Percentiles rank a stretch among this genome's conserved stretches.
phyloP scores from a whole-genome alignment of 2,329 filamentous ascomycete species.

The Aciculosporium take region DNA sequence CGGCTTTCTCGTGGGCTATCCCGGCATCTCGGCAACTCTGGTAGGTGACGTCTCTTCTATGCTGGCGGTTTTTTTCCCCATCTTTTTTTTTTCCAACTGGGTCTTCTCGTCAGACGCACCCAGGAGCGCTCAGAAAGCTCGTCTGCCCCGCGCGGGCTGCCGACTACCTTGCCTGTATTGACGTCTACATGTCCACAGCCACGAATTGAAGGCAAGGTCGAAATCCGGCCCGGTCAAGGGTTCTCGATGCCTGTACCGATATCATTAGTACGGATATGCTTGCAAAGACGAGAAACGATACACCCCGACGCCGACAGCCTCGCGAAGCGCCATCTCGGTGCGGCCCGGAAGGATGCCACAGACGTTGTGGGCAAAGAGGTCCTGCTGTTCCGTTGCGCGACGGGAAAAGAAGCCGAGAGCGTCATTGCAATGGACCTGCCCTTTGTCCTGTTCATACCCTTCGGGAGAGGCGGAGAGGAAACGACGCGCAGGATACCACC shows the following conservation, averaged over 20 bases:
- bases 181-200: slow-evolving; percentile 41
- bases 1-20: slow-evolving; percentile 92
- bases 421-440: slow-evolving; percentile 94
- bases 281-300: slow-evolving; percentile 89
- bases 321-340: slow-evolving; percentile 79
- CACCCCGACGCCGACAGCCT: slow-evolving; percentile 91
- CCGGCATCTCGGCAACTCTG: slow-evolving; percentile 91
- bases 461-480: slow-evolving; percentile 80
- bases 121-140: neutral
- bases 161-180: neutral
- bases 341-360: slow-evolving; percentile 76
- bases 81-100: slow-evolving; percentile 3
- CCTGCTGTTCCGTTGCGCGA: slow-evolving; percentile 72
- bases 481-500: slow-evolving; percentile 80
- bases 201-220: slow-evolving; percentile 93
- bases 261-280: slow-evolving; percentile 84
- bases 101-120: neutral
- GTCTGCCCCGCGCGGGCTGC: neutral
- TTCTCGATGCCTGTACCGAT: slow-evolving; percentile 80
- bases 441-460: slow-evolving; percentile 95
- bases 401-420: slow-evolving; percentile 72
- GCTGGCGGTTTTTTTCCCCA: too few relatives aligned
- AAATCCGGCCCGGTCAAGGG: slow-evolving; percentile 77
- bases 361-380: slow-evolving; percentile 95
- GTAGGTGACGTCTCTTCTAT: slow-evolving; percentile 40